Conservation (phyloP, 225 moss, liverwort and hornwort genomes). For the Pleurozium schreberi region DNA sequence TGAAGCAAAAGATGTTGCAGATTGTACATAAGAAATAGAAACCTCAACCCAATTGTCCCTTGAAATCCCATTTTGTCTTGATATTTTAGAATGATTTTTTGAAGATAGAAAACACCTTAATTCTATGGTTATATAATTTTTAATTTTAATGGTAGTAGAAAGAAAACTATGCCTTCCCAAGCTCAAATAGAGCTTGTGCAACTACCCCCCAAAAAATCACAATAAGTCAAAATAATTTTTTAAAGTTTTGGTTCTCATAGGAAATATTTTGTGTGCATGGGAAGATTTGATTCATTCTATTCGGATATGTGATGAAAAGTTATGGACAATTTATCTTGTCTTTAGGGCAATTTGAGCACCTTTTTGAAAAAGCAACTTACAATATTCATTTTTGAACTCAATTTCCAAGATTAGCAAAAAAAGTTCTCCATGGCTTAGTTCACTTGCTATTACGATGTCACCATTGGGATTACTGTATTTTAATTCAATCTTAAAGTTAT, state of each 20-base stretch:
- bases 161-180: too few relatives aligned
- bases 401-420: not conserved
- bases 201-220: not conserved
- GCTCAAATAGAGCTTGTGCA: not conserved
- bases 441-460: not conserved
- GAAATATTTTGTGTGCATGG: not conserved
- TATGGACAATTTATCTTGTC: too few relatives aligned
- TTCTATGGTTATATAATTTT: rapidly evolving
- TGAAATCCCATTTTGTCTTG: rapidly evolving
- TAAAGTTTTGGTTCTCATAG: not conserved
- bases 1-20: rapidly evolving
- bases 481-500: not conserved
- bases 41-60: not conserved
- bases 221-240: not conserved
- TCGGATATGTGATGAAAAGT: not conserved
- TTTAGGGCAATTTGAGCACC: not conserved
- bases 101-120: not conserved
- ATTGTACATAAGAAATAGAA: not conserved
- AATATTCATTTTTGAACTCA: not conserved
- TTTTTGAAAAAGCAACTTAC: too few relatives aligned
- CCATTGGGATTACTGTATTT: rapidly evolving
- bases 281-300: not conserved
- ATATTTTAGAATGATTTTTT: too few relatives aligned
- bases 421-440: too few relatives aligned
- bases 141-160: rapidly evolving